Conservation (phyloP, 1,139 yeast species). For the Kazachstania sp. region DNA sequence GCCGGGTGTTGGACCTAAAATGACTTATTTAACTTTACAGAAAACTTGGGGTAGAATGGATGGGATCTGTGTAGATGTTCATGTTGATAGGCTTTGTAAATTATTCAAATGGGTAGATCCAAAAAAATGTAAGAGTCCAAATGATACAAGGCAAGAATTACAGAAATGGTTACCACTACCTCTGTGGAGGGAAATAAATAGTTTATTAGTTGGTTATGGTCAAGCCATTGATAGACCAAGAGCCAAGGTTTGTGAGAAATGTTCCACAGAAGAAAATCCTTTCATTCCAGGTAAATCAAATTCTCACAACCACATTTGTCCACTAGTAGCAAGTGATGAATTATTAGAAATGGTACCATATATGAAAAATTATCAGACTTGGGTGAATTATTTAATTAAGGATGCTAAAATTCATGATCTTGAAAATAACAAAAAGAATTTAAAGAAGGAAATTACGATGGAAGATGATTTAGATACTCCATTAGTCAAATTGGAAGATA, state of each 20-base stretch:
- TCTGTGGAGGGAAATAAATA: slow-evolving; percentile 79
- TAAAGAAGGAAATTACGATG: neutral
- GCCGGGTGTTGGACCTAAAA: slow-evolving; percentile 96
- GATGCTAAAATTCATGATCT: slow-evolving; percentile 4
- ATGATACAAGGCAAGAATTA: slow-evolving; percentile 57
- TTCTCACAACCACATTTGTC: neutral
- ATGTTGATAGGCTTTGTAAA: slow-evolving; percentile 70
- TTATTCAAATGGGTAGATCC: slow-evolving; percentile 73
- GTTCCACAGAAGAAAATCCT: neutral
- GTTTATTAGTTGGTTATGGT: slow-evolving; percentile 85
- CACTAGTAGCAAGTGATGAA: slow-evolving; percentile 3
- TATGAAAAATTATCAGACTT: slow-evolving; percentile 9
- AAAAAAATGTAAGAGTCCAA: slow-evolving; percentile 54
- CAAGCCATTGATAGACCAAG: slow-evolving; percentile 78
- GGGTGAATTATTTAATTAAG: slow-evolving; percentile 8
- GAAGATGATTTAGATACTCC: neutral
- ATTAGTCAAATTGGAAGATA: slow-evolving; percentile 3
- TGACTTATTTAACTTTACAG: slow-evolving; percentile 78
- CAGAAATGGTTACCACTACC: slow-evolving; percentile 68
- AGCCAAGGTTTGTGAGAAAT: slow-evolving; percentile 16
- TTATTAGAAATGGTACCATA: slow-evolving; percentile 6
- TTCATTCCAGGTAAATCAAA: neutral
- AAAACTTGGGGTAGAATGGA: slow-evolving; percentile 66
- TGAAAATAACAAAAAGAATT: neutral
- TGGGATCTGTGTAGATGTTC: slow-evolving; percentile 95